Base-by-base conservation (phyloP, 768 basidiomycete genomes). In the Lentinula sp. region DNA sequence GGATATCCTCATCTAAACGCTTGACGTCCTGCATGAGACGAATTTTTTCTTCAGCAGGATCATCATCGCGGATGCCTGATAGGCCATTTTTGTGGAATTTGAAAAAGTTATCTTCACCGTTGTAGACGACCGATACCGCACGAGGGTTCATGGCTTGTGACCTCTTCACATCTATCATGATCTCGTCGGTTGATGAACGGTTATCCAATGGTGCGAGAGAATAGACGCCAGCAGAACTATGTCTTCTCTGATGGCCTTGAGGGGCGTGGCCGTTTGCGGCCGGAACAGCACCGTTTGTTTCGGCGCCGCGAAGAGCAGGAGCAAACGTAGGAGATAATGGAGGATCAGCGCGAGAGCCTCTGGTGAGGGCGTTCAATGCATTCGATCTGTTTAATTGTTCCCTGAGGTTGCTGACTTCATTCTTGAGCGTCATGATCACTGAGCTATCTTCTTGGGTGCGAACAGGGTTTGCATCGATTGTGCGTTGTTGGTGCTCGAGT, bases 341-440 rank as follows among this genome's bases (percentile, higher is more conserved):
- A 20, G 86, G 85, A 16, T 92, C 87, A 16, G 76, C 78, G 41
- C 88, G 86, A 46, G 82, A 72, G 35, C 88, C 85, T 65, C 88
- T 85, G 10, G 93, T 95, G 55, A 97, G 81, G 15, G 85, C 82
- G 66, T 94, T 93, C 66, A 97, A 83, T 8, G 97, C 93, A 69
- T 95, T 94, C n/a, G 93, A 87, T 36, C 96, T 86, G 67, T 95
- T 95, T 65, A 98, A 85, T 70, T 98, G 96, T 70, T 99, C 97
- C 62, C 94, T 92, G 35, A 98, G 82, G 67, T 78, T 88, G 74
- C 89, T 87, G 66, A 99, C 88, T 78, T 99, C 97, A 66, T 85
- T 91, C 74, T 96, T 95, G 67, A 99, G 84, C 0, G 88, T 88
- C 64, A 86, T 78, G 63, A 98, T 93, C 45, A 96, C 89, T 15